Percentiles rank a stretch among this genome's conserved stretches.
phyloP scores from a whole-genome alignment of 768 basidiomycete genomes.

The Phylloporus sp. region DNA sequence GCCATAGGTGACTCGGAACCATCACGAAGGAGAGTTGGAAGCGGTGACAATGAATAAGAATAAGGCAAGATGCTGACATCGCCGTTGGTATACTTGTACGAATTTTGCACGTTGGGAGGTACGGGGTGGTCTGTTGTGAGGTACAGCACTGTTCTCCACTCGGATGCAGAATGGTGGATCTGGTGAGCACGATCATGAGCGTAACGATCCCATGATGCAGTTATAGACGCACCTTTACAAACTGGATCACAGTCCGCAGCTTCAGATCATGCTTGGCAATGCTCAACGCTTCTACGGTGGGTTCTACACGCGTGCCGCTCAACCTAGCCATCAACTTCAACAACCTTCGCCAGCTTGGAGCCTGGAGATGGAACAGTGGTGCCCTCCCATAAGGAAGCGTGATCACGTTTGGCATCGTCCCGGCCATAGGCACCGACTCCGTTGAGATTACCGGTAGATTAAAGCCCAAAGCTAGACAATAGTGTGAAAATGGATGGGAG shows the following conservation, averaged over 20 bases:
- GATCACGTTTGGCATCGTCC: constrained; percentile 68
- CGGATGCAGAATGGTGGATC: constrained; percentile 54
- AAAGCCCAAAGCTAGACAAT: constrained; percentile 62
- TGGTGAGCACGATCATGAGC: constrained; percentile 4
- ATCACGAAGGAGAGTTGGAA: constrained; percentile 62
- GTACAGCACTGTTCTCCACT: constrained; percentile 76
- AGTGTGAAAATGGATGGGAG: constrained; percentile 5
- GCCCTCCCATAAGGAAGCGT: constrained; percentile 65
- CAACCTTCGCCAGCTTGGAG: constrained; percentile 69
- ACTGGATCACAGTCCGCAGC: constrained; percentile 74
- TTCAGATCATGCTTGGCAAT: constrained; percentile 51
- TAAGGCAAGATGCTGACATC: constrained; percentile 69
- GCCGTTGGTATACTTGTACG: constrained; percentile 47
- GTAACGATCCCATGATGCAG: neutral
- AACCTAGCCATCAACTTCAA: constrained; percentile 73
- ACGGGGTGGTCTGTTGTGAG: constrained; percentile 70
- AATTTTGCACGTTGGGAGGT: constrained; percentile 42
- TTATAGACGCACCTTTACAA: constrained; percentile 56
- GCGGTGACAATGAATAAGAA: constrained; percentile 59
- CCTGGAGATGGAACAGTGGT: constrained; percentile 68
- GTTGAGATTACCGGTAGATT: constrained; percentile 51
- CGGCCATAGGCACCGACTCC: constrained; percentile 44
- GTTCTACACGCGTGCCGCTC: constrained; percentile 65
- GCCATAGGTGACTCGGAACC: constrained; percentile 58
- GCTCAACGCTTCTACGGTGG: constrained; percentile 64